Evolutionary conservation across 1,284 basidiomycete genomes (phyloP), one percentile per base, ranked within the genome.

Genomic region (Athelia psychrophila): DNA sequence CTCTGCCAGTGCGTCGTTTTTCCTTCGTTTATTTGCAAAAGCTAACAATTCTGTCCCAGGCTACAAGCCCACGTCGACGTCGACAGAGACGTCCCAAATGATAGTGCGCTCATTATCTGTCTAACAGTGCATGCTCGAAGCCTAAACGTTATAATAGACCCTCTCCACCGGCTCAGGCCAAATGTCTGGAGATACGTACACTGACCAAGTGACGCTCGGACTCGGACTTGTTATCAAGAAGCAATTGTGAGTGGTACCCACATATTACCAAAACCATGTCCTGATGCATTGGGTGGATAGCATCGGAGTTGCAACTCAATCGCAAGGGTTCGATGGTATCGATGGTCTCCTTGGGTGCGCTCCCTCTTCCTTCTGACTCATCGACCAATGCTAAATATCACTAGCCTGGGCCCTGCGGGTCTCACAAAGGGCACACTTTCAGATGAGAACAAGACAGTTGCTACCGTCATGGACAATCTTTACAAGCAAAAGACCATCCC

Each of bases 161-260:
- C 72, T 78, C 32, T 62, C 64, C 27, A 80, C 80, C 56, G 78
- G 77, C 19, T 73, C 74, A 5, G 79, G 77, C 16, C 61, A 56
- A n/a, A 75, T 79, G 65, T 66, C 63, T 15, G 76, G 77, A 52
- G 56, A 60, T 42, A 69, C 73, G 58, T 72, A 69, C 45, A 70
- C 64, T 50, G 64, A 68, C 57, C 59, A 57, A 48, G 72, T 75
- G 44, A 56, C 66, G 24, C 57, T 75, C 48, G 65, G 49, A 15
- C 3, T 57, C 1, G 50, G 24, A 2, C 65, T 74, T 24, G 60
- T 68, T n/a, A 73, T 75, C 50, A 47, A 59, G 45, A 60, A 66
- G 12, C 76, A 78, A 54, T 42, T 22, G 38, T 42, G 20, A 6
- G 38, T 42, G n/a, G 9, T 16, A 30, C 5, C 13, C 27, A 13